These are phyloP conservation scores for Kwoniella dendrophila DNA, from an alignment of 768 basidiomycete species.

Conservation along the genomic window DNA sequence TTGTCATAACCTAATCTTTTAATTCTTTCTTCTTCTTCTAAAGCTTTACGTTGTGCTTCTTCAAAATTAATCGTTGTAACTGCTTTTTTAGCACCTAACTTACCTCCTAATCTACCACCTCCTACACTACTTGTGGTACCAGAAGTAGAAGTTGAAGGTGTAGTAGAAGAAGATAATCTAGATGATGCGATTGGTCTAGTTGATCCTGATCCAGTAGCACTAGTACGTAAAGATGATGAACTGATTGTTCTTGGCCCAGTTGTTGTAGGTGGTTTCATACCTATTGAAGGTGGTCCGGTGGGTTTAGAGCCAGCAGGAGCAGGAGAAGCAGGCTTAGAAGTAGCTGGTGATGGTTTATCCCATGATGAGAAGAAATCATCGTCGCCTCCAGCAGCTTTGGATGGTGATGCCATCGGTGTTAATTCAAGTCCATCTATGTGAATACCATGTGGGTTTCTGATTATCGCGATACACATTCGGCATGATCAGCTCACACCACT, in stretches of 20 bases:
- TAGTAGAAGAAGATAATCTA: slow-evolving; percentile 47
- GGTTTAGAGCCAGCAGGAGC: slow-evolving; percentile 61
- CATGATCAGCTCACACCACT: neutral
- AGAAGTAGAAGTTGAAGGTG: slow-evolving; percentile 35
- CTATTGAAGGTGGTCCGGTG: slow-evolving; percentile 40
- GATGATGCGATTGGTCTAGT: slow-evolving; percentile 57
- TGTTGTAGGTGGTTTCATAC: too few relatives aligned
- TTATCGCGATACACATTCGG: neutral
- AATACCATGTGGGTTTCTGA: slow-evolving; percentile 75
- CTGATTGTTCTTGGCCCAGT: slow-evolving; percentile 58
- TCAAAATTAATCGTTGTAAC: slow-evolving; percentile 84
- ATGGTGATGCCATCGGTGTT: slow-evolving; percentile 44
- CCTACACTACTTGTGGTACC: slow-evolving; percentile 55
- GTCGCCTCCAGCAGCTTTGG: slow-evolving; percentile 47
- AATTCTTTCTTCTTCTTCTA: slow-evolving; percentile 88
- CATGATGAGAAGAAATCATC: slow-evolving; percentile 97
- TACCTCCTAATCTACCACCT: slow-evolving; percentile 63
- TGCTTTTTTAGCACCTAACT: slow-evolving; percentile 83
- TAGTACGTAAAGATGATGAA: slow-evolving; percentile 55
- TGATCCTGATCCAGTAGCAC: slow-evolving; percentile 54
- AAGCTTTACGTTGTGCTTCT: slow-evolving; percentile 84
- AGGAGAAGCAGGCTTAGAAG: slow-evolving; percentile 60
- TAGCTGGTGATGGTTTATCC: slow-evolving; percentile 75
- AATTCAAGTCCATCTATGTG: slow-evolving; percentile 75
- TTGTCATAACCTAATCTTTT: slow-evolving; percentile 90